A percentile compares a stretch with the other conserved stretches of the same genome.
Evolutionary conservation across 176 grass and related monocot genomes (phyloP).

Genomic region (Raddia distichophylla): DNA sequence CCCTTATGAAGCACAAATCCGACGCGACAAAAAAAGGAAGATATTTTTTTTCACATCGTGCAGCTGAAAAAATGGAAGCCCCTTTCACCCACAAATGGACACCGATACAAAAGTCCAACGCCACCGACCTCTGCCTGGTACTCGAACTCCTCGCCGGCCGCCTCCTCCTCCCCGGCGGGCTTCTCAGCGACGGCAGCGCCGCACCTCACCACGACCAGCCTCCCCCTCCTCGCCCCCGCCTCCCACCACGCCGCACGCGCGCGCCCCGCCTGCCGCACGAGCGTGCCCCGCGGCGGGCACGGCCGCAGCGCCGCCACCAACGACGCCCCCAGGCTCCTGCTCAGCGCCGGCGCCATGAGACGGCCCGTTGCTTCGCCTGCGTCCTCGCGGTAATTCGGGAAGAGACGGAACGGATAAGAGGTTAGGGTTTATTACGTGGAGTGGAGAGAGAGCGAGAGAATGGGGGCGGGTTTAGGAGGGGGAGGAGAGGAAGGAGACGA

Average conservation of each 20-base stretch:
- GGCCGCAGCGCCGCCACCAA: conserved; percentile 60
- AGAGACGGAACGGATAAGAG: conserved; percentile 48
- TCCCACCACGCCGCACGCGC: conserved; percentile 60
- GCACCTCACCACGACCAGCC: conserved; percentile 55
- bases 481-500: conserved; percentile 29
- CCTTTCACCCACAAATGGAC: not conserved
- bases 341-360: conserved; percentile 57
- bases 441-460: not conserved
- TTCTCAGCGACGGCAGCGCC: conserved; percentile 82
- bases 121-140: conserved; percentile 87
- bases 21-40: not conserved
- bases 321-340: conserved; percentile 64
- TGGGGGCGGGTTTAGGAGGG: conserved; percentile 38
- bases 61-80: not conserved
- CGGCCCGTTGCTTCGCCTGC: not conserved
- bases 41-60: not conserved
- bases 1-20: not conserved
- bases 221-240: conserved; percentile 23
- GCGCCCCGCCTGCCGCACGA: conserved; percentile 28
- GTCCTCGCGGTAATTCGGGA: not conserved
- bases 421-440: conserved; percentile 59
- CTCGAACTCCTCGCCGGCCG: conserved; percentile 77
- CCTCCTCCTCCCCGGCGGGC: conserved; percentile 51
- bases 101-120: not conserved
- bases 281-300: conserved; percentile 26